Percentiles rank a stretch among this genome's conserved stretches.
These are phyloP conservation scores for Macadamia integrifolia DNA, from an alignment of 164 flowering plant genomes.

Conservation along the genomic window DNA sequence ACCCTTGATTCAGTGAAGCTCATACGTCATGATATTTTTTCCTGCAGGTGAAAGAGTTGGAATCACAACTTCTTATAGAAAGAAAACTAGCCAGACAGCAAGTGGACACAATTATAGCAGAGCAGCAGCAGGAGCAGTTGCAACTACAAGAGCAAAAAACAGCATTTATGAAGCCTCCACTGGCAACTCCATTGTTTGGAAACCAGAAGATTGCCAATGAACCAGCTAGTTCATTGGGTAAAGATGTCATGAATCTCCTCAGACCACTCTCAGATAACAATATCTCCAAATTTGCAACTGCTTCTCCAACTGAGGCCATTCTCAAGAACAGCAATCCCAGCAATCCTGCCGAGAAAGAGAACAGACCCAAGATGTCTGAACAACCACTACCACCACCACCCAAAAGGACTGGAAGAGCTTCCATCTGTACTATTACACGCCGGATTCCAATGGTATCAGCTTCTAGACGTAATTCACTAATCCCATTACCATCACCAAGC, in stretches of 20 bases:
- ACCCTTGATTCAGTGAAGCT: no score
- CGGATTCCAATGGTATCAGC: slow-evolving; percentile 30
- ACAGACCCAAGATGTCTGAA: slow-evolving; percentile 51
- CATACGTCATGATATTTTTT: not conserved
- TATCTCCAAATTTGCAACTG: slow-evolving; percentile 20
- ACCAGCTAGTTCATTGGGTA: slow-evolving; percentile 14
- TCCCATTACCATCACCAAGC: slow-evolving; percentile 48
- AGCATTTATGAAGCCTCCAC: slow-evolving; percentile 42
- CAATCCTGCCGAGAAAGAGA: slow-evolving; percentile 55
- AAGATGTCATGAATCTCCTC: slow-evolving; percentile 29
- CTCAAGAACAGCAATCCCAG: slow-evolving; percentile 26
- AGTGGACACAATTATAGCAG: slow-evolving; percentile 76
- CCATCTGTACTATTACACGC: slow-evolving; percentile 46
- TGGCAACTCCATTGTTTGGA: slow-evolving; percentile 30
- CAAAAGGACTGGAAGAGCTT: slow-evolving; percentile 58
- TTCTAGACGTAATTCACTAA: slow-evolving; percentile 66
- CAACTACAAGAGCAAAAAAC: slow-evolving; percentile 30
- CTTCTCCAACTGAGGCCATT: slow-evolving; percentile 22
- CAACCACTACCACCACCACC: slow-evolving; percentile 23
- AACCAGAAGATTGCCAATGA: slow-evolving; percentile 34
- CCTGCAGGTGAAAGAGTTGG: slow-evolving; percentile 84
- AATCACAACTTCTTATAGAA: slow-evolving; percentile 75
- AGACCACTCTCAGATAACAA: slow-evolving; percentile 40
- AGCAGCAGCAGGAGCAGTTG: slow-evolving; percentile 37
- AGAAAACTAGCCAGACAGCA: slow-evolving; percentile 88